Evolutionary conservation across 1,284 basidiomycete species (phyloP), one percentile per base, ranked within the genome.

Genomic region (Boletellus deceptivus): DNA sequence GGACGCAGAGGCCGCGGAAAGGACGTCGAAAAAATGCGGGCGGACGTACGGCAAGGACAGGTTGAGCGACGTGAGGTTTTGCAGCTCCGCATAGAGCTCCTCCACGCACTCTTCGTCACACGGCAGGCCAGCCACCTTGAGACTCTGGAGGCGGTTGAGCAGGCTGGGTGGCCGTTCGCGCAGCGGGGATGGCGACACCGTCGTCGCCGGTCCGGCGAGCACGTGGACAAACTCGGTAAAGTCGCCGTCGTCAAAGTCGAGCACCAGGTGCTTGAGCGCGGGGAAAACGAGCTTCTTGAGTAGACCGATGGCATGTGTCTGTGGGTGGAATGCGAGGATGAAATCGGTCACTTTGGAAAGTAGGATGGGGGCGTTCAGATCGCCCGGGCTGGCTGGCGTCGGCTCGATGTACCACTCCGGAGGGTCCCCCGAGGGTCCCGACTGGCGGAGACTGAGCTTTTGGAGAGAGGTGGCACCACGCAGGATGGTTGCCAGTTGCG

Each of bases 241-340:
- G 50, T 83, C 80, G 22, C 67, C 72, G 3, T 68, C 60, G 42
- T 80, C 75, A 46, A 79, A 77, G 55, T 83, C 76, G n/a, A 86
- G 70, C 3, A 69, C 57, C 16, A 86, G 72, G 34, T 62, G 64
- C 27, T 65, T 70, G 25, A 84, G 60, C 48, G 71, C 72, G 4
- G 84, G 82, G 31, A 78, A 56, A 50, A 68, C 70, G 33, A 86
- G 62, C 49, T 72, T 70, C 39, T 70, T 70, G 43, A 84, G 55
- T n/a, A 87, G 69, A 7, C 71, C 72, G 20, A 63, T 60, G 2
- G 75, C 73, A 55, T 79, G 79, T 0, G 63, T 55, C 16, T 64
- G 62, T 6, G 74, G 70, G 53, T 79, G 71, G 56, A 77, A 78
- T 48, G 72, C 75, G 18, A 86, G 65, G 3, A 67, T 68, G 17